Conservation (phyloP, 306 rosid genomes). For the Rosa persica region DNA sequence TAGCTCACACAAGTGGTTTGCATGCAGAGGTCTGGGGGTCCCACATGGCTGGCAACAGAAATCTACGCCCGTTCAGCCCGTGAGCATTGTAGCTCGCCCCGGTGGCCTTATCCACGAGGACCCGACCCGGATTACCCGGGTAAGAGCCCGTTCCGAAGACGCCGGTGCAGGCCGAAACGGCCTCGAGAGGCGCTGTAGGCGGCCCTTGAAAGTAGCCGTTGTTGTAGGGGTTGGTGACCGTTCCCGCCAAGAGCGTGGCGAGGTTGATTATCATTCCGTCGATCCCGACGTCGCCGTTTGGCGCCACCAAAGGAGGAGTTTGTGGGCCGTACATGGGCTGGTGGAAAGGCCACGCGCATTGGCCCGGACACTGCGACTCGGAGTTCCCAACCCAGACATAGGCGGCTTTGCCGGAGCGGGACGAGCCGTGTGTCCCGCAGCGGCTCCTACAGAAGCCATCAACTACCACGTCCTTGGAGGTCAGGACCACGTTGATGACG, state of each 20-base stretch:
- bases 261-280: conserved; percentile 90
- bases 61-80: conserved; percentile 69
- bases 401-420: conserved; percentile 38
- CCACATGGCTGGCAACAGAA: conserved; percentile 90
- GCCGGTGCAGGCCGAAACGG: conserved; percentile 81
- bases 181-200: conserved; percentile 75
- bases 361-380: conserved; percentile 80
- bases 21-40: conserved; percentile 72
- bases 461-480: conserved; percentile 72
- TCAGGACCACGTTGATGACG: conserved; percentile 61
- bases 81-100: conserved; percentile 85
- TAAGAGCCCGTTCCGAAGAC: conserved; percentile 75
- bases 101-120: conserved; percentile 40
- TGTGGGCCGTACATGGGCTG: conserved; percentile 93
- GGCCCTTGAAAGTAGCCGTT: conserved; percentile 87
- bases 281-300: conserved; percentile 89
- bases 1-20: conserved; percentile 56
- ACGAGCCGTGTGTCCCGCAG: conserved; percentile 66
- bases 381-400: conserved; percentile 91
- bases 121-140: conserved; percentile 81
- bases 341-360: conserved; percentile 97
- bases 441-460: conserved; percentile 71
- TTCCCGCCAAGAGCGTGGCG: conserved; percentile 81
- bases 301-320: conserved; percentile 73
- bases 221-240: conserved; percentile 85